Base-by-base conservation (phyloP, 345 rosid species). In the Mallotus nudiflorus region DNA sequence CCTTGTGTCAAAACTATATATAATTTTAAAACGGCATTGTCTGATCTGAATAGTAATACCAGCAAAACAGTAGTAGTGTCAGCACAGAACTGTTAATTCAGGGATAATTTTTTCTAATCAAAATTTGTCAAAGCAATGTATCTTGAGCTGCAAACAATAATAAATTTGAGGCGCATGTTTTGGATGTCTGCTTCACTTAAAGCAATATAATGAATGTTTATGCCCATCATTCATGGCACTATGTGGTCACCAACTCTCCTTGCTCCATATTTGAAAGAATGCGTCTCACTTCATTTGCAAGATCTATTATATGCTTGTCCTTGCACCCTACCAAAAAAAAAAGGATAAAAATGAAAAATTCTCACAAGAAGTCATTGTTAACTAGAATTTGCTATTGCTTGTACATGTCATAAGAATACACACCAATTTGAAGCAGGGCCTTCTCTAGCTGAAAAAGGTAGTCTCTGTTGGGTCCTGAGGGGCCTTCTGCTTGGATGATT, bases 391-490 rank as follows among this genome's bases (percentile, higher is more conserved):
- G n/a, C n/a, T n/a, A n/a, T n/a, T n/a, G n/a, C n/a, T n/a, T 42
- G 14, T 8, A 42, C 11, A 42, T 18, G 5, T 8, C 6, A 24
- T 69, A 20, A 9, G 5, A 55, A n/a, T 49, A 0, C 58, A 81
- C 69, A 88, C 95, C 95, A 20, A 86, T 72, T 76, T 88, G 73
- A 60, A 72, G 73, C 29, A 94, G 94, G 70, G 95, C 91, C 39
- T 59, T 69, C 80, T 90, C 97, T 29, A 94, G 89, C 24, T 88
- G 84, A 80, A 91, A 88, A 62, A 91, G 88, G 70, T 87, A 89
- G 67, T 89, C 96, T 85, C 94, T 88, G 84, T 89, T 89, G 50
- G 98, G 95, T 66, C 97, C 98, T 18, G 98, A 94, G 31, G 98
- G 98, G 57, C 98, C 98, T 85, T 85, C 64, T 3, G 96, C 91